Evolutionary conservation across 2,329 filamentous ascomycete genomes (phyloP).

Genomic region (Microdochium paspali): DNA sequence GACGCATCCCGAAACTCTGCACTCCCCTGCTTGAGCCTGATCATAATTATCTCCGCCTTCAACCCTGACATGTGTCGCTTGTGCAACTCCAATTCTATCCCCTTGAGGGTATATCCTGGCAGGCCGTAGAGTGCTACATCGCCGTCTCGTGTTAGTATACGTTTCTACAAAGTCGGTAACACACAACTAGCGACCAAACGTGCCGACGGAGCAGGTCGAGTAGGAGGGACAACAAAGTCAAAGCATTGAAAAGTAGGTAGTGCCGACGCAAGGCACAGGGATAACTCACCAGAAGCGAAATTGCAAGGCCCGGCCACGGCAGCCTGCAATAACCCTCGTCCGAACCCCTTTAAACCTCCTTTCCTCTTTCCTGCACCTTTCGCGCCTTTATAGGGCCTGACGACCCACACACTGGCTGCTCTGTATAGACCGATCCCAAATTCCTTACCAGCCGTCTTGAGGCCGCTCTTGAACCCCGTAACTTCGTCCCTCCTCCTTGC

Average conservation of each 20-base stretch:
- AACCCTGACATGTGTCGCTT: slow-evolving; percentile 21
- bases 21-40: slow-evolving; percentile 20
- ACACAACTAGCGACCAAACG: too few relatives aligned
- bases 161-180: background rate
- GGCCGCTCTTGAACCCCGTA: slow-evolving; percentile 13
- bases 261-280: too few relatives aligned
- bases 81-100: slow-evolving; percentile 37
- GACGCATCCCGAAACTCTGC: slow-evolving; percentile 14
- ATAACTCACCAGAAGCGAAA: slow-evolving; percentile 24
- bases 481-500: slow-evolving; percentile 15
- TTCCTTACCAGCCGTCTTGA: slow-evolving; percentile 56
- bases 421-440: slow-evolving; percentile 58
- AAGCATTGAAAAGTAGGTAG: too few relatives aligned
- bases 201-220: too few relatives aligned
- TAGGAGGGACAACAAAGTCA: too few relatives aligned
- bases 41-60: slow-evolving; percentile 22
- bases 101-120: slow-evolving; percentile 41
- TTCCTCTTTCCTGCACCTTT: slow-evolving; percentile 42
- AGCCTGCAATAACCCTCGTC: slow-evolving; percentile 45
- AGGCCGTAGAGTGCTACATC: slow-evolving; percentile 32
- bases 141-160: slow-evolving; percentile 1
- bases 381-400: slow-evolving; percentile 53
- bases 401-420: slow-evolving; percentile 57
- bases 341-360: slow-evolving; percentile 37
- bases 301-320: slow-evolving; percentile 33